Evolutionary conservation across 495 filamentous ascomycete species (phyloP), one percentile per base, ranked within the genome.

Genomic region (Oleoguttula mirabilis): DNA sequence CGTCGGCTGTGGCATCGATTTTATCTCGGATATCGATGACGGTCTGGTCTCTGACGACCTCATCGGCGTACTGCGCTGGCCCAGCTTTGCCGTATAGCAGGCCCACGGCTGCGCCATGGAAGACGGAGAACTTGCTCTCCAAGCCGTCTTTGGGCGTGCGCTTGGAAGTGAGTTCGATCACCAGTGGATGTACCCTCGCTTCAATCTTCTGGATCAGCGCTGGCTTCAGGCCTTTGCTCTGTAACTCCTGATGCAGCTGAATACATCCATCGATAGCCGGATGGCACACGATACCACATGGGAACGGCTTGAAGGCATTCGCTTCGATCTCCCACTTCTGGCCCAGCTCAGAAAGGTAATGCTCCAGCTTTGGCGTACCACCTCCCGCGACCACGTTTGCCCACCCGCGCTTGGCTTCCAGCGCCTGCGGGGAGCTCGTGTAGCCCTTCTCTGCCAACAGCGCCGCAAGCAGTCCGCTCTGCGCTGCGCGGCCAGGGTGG

Each of bases 221-320:
- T 2, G 62, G 47, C 15, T 53, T 31, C 10, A 38, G 20, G 3
- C 28, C 44, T 47, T 57, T 54, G 17, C 45, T 45, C 21, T 52
- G 30, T 28, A 66, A 44, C 39, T 71, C 60, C 3, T 55, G 45
- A 44, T 66, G 60, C 22, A 73, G 36, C 50, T 66, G 63, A 8
- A 66, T 60, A 39, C 63, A 67, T 4, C 51, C 71, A 48, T 74
- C 71, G 52, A 74, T 74, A 7, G 64, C 59, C 1, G 70, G 68
- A 47, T 76, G 72, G 21, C 71, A 67, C 10, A 74, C 68, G 53
- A 76, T 74, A 4, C 69, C 72, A 52, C 71, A 73, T 6, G 70
- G 69, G 43, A 66, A 76, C 1, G 68, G 71, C 54, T 75, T 74
- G 55, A 74, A 74, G 3, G 63, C 63, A 46, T 73, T 73, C 40